Percentiles rank a stretch among this genome's conserved stretches.
Conservation (phyloP, 768 basidiomycete genomes). For the Pleurotus eryngii region DNA sequence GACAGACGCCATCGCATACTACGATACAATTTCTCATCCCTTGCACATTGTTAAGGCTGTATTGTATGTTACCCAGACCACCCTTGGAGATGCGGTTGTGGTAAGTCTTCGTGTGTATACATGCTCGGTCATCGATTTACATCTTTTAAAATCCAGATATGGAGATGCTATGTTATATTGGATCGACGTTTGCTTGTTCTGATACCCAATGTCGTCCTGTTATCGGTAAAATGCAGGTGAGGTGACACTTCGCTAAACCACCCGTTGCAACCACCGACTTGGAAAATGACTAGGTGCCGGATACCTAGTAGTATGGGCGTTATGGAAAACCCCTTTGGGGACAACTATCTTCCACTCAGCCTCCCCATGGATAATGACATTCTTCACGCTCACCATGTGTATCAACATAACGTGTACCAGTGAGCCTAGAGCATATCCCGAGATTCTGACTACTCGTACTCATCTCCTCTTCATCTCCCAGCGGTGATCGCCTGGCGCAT, state of each 20-base stretch:
- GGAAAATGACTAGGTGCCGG: background rate
- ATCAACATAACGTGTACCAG: background rate
- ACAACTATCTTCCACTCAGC: background rate
- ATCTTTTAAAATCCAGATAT: background rate
- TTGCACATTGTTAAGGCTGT: background rate
- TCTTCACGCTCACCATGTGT: background rate
- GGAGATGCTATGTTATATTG: background rate
- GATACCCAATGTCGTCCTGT: background rate
- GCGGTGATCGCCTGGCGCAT: background rate
- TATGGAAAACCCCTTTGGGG: background rate
- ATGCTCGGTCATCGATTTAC: background rate
- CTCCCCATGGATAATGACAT: background rate
- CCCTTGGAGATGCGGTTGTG: background rate
- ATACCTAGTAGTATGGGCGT: background rate
- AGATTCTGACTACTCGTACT: background rate
- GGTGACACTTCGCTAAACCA: background rate
- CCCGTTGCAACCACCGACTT: background rate
- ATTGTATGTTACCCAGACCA: background rate
- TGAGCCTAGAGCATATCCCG: background rate
- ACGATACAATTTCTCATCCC: background rate
- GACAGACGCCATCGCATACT: background rate
- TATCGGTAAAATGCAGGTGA: background rate
- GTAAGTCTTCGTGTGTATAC: background rate
- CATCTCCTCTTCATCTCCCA: background rate
- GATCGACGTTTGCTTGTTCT: background rate